phyloP scores from a whole-genome alignment of 768 basidiomycete genomes.

The Agaricus sinodeliciosus region DNA sequence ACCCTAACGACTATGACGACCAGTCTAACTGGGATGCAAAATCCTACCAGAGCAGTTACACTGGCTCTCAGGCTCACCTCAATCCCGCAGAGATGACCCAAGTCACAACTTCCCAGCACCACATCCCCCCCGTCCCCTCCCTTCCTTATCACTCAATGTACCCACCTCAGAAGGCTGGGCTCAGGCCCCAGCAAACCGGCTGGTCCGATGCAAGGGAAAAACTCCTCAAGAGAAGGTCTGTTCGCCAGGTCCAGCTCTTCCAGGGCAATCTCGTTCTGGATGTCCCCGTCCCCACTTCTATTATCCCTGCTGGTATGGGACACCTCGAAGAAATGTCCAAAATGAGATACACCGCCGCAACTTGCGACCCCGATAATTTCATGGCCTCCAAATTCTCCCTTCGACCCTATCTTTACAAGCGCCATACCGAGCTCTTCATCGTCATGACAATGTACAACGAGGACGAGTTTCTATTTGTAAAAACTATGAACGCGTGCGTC shows the following conservation, averaged over 20 bases:
- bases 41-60: conserved; percentile 58
- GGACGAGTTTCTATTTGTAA: conserved; percentile 71
- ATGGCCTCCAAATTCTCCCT: conserved; percentile 72
- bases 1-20: conserved; percentile 34
- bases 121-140: conserved; percentile 47
- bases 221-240: conserved; percentile 74
- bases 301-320: conserved; percentile 60
- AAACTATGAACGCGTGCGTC: conserved; percentile 80
- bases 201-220: conserved; percentile 70
- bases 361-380: conserved; percentile 88
- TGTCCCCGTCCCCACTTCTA: conserved; percentile 71
- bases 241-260: conserved; percentile 73
- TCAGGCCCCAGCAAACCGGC: conserved; percentile 42
- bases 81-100: conserved; percentile 60
- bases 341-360: conserved; percentile 85
- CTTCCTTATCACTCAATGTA: conserved; percentile 51
- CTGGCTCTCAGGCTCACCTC: conserved; percentile 69
- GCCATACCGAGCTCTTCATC: conserved; percentile 88
- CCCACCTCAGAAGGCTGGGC: conserved; percentile 52
- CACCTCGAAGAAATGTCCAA: conserved; percentile 71
- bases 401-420: conserved; percentile 69
- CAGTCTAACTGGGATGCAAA: conserved; percentile 45
- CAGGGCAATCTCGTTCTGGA: conserved; percentile 85
- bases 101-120: conserved; percentile 19
- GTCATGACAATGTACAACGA: conserved; percentile 98